These are phyloP conservation scores for Xylaria flabelliformis DNA, from an alignment of 495 filamentous ascomycete species.

Conservation along the genomic window DNA sequence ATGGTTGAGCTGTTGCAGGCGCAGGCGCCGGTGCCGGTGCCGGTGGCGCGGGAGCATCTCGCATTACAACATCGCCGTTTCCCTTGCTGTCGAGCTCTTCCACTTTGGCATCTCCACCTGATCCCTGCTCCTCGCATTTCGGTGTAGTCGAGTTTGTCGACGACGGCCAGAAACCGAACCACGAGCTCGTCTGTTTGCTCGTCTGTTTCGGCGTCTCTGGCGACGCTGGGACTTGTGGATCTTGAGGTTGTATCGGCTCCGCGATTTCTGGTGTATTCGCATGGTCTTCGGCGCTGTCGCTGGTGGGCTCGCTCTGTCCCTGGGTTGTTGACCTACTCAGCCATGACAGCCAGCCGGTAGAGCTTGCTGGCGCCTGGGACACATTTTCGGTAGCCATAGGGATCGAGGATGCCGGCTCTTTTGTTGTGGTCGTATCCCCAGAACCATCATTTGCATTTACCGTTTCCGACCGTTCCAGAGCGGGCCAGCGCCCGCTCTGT, in stretches of 20 bases:
- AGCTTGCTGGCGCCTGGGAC: conserved; percentile 42
- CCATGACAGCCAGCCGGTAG: conserved; percentile 66
- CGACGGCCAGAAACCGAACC: conserved; percentile 61
- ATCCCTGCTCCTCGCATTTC: conserved; percentile 34
- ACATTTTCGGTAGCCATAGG: conserved; percentile 24
- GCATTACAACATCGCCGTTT: conserved; percentile 45
- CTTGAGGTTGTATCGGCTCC: not conserved
- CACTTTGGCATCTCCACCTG: conserved; percentile 28
- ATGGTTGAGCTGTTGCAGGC: conserved; percentile 30
- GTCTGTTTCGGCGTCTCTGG: conserved; percentile 36
- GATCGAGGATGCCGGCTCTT: not conserved
- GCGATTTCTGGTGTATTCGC: conserved; percentile 28
- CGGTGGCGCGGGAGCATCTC: conserved; percentile 44
- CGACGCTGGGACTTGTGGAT: conserved; percentile 15
- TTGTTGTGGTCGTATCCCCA: not conserved
- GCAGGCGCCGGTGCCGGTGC: conserved; percentile 14
- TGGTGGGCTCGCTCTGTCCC: conserved; percentile 30
- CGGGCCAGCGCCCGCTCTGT: conserved; percentile 38
- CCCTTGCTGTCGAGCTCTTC: conserved; percentile 37
- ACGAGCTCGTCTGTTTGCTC: conserved; percentile 46
- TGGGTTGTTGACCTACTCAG: conserved; percentile 47
- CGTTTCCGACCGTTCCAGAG: conserved; percentile 23
- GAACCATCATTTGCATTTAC: not conserved
- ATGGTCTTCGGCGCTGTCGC: conserved; percentile 34
- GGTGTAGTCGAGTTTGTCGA: conserved; percentile 31